These are phyloP conservation scores for Blastomyces emzantsi DNA, from an alignment of 2,329 filamentous ascomycete species.

Conservation along the genomic window DNA sequence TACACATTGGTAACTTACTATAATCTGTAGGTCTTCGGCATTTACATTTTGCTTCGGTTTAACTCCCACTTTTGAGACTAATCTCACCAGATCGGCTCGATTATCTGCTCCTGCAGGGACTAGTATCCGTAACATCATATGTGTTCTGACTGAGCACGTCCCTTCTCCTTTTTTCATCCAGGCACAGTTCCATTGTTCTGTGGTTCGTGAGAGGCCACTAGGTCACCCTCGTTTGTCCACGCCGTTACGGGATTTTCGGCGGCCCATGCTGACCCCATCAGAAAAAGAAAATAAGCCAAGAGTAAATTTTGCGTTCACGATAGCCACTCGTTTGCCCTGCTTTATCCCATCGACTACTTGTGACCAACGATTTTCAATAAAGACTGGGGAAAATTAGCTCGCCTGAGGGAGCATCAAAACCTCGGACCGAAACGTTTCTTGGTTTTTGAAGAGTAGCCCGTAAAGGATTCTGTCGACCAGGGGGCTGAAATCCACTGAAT, in stretches of 20 bases:
- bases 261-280: not conserved
- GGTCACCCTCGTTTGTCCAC: conserved; percentile 1
- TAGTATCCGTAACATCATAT: not conserved
- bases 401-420: not conserved
- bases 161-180: not conserved
- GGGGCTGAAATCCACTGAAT: not conserved
- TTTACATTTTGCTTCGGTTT: not conserved
- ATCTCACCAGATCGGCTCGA: not conserved
- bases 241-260: not conserved
- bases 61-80: not conserved
- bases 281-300: not conserved
- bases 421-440: not conserved
- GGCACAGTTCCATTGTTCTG: conserved; percentile 5
- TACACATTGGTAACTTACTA: not conserved
- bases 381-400: not conserved
- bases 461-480: not conserved
- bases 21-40: not conserved
- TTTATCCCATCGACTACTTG: not conserved
- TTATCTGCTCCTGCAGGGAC: not conserved
- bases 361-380: not conserved
- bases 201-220: not conserved
- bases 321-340: not conserved
- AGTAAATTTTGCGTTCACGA: not conserved
- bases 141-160: not conserved
- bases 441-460: not conserved